A percentile compares a stretch with the other conserved stretches of the same genome.
Evolutionary conservation across 139 green algal genomes (phyloP).

Genomic region (Tetradesmus lagerheimii): DNA sequence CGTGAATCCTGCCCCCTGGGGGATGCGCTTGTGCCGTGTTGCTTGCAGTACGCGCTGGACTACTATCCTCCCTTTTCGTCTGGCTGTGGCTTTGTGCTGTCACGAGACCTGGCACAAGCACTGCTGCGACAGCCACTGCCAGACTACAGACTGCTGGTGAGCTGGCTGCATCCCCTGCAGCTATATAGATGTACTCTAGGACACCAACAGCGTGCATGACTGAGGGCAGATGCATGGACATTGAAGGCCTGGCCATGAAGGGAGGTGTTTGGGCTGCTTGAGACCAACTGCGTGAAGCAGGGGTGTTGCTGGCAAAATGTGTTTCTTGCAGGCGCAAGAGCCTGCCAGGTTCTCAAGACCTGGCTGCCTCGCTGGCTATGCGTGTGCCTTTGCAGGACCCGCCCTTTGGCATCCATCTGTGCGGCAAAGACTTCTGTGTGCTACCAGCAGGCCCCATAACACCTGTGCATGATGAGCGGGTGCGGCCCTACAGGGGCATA

Average conservation of each 20-base stretch:
- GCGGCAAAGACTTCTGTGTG: slow-evolving; percentile 59
- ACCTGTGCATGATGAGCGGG: slow-evolving; percentile 69
- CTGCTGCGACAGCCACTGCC: slow-evolving; percentile 64
- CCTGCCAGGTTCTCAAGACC: too few relatives aligned
- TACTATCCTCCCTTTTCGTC: slow-evolving; percentile 76
- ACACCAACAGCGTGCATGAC: too few relatives aligned
- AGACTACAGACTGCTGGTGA: slow-evolving; percentile 74
- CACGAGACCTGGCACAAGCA: slow-evolving; percentile 63
- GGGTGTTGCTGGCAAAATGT: too few relatives aligned
- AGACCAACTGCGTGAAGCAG: too few relatives aligned
- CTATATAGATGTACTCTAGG: too few relatives aligned
- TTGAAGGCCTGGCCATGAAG: too few relatives aligned
- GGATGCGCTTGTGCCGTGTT: too few relatives aligned
- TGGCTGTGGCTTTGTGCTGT: slow-evolving; percentile 76
- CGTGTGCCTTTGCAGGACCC: slow-evolving; percentile 56
- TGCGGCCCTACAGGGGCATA: slow-evolving; percentile 71
- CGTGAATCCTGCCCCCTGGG: too few relatives aligned
- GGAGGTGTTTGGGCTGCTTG: too few relatives aligned
- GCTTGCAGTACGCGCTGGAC: slow-evolving; percentile 68
- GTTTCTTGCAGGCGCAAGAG: too few relatives aligned
- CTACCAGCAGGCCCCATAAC: slow-evolving; percentile 54
- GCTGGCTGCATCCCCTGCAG: too few relatives aligned
- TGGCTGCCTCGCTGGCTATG: not conserved
- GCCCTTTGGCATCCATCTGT: slow-evolving; percentile 79
- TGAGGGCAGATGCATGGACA: too few relatives aligned